Percentiles rank a stretch among this genome's conserved stretches.
Conservation (phyloP, 1,139 yeast species). For the Nematodospora anomalae region DNA sequence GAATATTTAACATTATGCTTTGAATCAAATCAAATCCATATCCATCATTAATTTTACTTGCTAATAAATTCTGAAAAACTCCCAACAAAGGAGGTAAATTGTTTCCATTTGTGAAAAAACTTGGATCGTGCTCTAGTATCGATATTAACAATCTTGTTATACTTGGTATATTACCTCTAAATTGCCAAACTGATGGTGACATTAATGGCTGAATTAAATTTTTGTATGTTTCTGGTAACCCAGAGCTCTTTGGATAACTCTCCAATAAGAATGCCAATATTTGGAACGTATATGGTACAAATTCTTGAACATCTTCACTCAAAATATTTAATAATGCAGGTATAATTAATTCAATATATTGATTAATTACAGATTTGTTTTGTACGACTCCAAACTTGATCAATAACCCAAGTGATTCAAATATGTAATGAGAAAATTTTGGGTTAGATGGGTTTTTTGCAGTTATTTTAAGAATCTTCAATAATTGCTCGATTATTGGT, state of each 20-base stretch:
- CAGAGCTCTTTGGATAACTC: slow-evolving; percentile 46
- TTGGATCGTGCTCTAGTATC: slow-evolving; percentile 63
- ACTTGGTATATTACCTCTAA: slow-evolving; percentile 90
- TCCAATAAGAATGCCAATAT: slow-evolving; percentile 78
- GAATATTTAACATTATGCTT: slow-evolving; percentile 59
- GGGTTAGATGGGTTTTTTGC: slow-evolving; percentile 95
- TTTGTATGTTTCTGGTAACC: slow-evolving; percentile 64
- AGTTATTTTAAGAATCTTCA: slow-evolving; percentile 67
- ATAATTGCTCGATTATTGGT: slow-evolving; percentile 61
- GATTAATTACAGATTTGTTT: slow-evolving; percentile 28
- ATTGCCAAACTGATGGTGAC: slow-evolving; percentile 91
- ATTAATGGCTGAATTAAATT: slow-evolving; percentile 76
- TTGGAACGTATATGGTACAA: slow-evolving; percentile 91
- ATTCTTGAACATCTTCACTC: slow-evolving; percentile 87
- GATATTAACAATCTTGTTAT: slow-evolving; percentile 77
- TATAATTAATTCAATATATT: slow-evolving; percentile 56
- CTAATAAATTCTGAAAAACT: slow-evolving; percentile 90
- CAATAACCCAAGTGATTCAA: slow-evolving; percentile 82
- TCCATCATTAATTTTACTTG: slow-evolving; percentile 77
- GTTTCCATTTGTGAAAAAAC: slow-evolving; percentile 43
- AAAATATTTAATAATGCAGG: slow-evolving; percentile 69
- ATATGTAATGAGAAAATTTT: slow-evolving; percentile 82
- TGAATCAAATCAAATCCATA: slow-evolving; percentile 86
- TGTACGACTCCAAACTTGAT: slow-evolving; percentile 49
- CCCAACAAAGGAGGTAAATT: slow-evolving; percentile 79